Conservation (phyloP, 352 stramenopile genomes). For the Phytophthora nicotianae region DNA sequence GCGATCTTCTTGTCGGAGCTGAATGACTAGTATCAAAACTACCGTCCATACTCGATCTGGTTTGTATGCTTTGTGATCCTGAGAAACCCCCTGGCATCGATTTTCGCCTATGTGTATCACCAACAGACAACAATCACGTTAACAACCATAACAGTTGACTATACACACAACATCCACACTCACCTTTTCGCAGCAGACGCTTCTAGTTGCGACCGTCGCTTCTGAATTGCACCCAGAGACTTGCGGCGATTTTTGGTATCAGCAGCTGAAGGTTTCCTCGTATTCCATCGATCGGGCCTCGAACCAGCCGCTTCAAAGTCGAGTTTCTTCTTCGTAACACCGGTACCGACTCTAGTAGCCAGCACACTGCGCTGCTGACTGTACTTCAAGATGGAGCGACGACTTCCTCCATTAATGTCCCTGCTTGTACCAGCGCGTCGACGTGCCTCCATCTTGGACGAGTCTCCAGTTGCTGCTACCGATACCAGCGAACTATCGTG, state of each 20-base stretch:
- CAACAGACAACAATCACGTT: not conserved
- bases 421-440: not conserved
- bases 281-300: slow-evolving; percentile 53
- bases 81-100: slow-evolving; percentile 25
- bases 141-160: not conserved
- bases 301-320: slow-evolving; percentile 57
- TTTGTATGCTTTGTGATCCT: slow-evolving; percentile 7
- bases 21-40: slow-evolving; percentile 1
- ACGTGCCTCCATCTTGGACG: not conserved
- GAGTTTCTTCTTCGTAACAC: slow-evolving; percentile 31
- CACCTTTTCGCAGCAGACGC: slow-evolving; percentile 31
- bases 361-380: slow-evolving; percentile 8
- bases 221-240: slow-evolving; percentile 41
- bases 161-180: not conserved
- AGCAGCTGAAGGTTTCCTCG: slow-evolving; percentile 27
- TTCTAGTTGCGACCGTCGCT: slow-evolving; percentile 32
- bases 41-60: slow-evolving; percentile 13
- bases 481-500: slow-evolving; percentile 2
- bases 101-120: slow-evolving; percentile 24
- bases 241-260: slow-evolving; percentile 44
- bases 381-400: slow-evolving; percentile 24
- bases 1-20: slow-evolving; percentile 30
- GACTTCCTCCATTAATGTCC: slow-evolving; percentile 6
- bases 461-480: not conserved
- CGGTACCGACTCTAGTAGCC: not conserved